Conservation (phyloP, 352 stramenopile species). For the Pythium myriotylum region DNA sequence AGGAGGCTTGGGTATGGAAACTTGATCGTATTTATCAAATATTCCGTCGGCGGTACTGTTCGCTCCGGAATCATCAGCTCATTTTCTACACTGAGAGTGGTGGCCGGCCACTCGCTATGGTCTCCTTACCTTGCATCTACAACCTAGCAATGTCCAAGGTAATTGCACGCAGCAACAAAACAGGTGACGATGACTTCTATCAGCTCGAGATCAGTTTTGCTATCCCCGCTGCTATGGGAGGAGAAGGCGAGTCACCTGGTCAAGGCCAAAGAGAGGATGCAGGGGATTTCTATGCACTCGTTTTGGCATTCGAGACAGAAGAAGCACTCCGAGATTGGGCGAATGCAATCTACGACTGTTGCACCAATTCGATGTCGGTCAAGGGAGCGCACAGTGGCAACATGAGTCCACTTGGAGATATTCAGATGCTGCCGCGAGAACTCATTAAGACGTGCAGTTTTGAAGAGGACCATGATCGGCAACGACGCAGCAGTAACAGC, state of each 20-base stretch:
- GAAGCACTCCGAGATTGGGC: conserved; percentile 75
- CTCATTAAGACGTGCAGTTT: conserved; percentile 85
- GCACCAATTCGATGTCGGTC: conserved; percentile 88
- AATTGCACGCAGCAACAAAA: conserved; percentile 40
- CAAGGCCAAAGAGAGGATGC: conserved; percentile 58
- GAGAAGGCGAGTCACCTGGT: conserved; percentile 22
- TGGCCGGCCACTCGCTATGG: conserved; percentile 70
- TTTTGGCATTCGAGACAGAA: conserved; percentile 81
- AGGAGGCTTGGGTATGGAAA: conserved; percentile 89
- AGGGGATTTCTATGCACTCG: conserved; percentile 76
- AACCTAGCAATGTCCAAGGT: conserved; percentile 83
- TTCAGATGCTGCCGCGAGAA: conserved; percentile 83
- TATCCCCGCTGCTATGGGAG: conserved; percentile 59
- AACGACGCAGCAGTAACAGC: conserved; percentile 24
- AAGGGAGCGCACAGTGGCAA: conserved; percentile 52
- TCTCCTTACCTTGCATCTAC: conserved; percentile 82
- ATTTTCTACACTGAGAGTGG: conserved; percentile 76
- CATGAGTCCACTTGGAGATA: conserved; percentile 62
- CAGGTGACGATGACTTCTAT: conserved; percentile 64
- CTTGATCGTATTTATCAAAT: conserved; percentile 86
- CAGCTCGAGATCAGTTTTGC: conserved; percentile 86
- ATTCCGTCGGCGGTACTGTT: conserved; percentile 82
- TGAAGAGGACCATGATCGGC: conserved; percentile 24
- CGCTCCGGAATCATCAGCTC: conserved; percentile 81
- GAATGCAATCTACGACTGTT: conserved; percentile 81